Evolutionary conservation across 768 basidiomycete genomes (phyloP).

Genomic region (Lepiota brunneoincarnata): DNA sequence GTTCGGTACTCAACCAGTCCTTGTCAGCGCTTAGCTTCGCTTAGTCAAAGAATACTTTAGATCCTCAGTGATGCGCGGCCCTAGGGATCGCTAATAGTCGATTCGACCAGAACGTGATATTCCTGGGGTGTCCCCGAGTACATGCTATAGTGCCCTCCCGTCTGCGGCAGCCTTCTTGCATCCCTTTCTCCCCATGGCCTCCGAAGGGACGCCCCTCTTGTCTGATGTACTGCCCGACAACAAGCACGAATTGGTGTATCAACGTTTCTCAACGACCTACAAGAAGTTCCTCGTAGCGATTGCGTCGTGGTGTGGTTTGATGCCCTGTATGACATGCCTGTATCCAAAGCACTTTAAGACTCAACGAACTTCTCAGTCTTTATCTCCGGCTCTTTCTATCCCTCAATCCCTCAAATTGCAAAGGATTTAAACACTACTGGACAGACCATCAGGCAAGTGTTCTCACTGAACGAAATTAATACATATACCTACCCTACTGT

Average conservation of each 20-base stretch:
- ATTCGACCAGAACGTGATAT: no score
- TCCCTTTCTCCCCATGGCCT: background rate
- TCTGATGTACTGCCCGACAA: background rate
- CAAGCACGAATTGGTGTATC: slow-evolving; percentile 12
- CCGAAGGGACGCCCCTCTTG: slow-evolving; percentile 4
- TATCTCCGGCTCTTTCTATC: slow-evolving; percentile 23
- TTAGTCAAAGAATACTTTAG: no score
- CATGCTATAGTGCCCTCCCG: no score
- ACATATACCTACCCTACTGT: background rate
- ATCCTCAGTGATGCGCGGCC: no score
- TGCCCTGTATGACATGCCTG: slow-evolving; percentile 11
- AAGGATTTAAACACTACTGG: slow-evolving; percentile 21
- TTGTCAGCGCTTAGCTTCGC: no score
- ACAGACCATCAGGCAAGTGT: slow-evolving; percentile 17
- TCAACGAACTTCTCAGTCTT: slow-evolving; percentile 9
- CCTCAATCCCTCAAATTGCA: slow-evolving; percentile 23
- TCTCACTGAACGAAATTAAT: no score
- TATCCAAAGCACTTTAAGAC: no score
- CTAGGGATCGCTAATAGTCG: no score
- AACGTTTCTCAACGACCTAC: slow-evolving; percentile 11
- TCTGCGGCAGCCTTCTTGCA: background rate
- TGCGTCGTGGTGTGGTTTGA: slow-evolving; percentile 16
- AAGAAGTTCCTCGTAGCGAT: slow-evolving; percentile 13
- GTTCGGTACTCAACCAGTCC: no score
- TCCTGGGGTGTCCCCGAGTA: no score